phyloP scores from a whole-genome alignment of 2,329 filamentous ascomycete species.

The Colletotrichum sp. region DNA sequence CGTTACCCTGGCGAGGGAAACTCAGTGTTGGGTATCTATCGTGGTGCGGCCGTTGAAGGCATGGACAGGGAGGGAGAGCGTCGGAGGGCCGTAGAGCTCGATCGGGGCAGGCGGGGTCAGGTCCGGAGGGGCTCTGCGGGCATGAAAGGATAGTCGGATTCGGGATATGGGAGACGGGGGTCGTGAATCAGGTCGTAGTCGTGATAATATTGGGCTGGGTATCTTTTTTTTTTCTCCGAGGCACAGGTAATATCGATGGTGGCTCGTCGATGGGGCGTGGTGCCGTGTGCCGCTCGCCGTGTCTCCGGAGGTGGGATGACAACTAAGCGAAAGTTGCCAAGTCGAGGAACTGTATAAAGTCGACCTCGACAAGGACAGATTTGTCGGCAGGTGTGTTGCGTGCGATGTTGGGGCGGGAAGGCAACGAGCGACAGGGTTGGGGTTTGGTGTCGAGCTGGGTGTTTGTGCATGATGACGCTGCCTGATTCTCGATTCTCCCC shows the following conservation, averaged over 20 bases:
- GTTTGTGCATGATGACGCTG: slow-evolving; percentile 22
- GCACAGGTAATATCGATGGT: neutral
- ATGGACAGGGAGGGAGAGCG: slow-evolving; percentile 13
- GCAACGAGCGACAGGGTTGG: slow-evolving; percentile 6
- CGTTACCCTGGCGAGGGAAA: slow-evolving; percentile 70
- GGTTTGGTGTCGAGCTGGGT: neutral
- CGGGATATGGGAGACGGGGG: neutral
- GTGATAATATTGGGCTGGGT: neutral
- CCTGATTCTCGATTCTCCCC: slow-evolving; percentile 16
- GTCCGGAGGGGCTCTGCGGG: neutral
- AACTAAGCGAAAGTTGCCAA: neutral
- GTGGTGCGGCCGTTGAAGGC: neutral
- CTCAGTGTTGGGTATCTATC: neutral
- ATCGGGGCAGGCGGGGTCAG: neutral
- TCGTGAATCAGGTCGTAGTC: neutral
- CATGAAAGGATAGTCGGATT: neutral
- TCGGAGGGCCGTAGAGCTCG: neutral
- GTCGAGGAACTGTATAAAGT: neutral
- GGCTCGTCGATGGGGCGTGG: neutral
- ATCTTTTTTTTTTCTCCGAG: neutral
- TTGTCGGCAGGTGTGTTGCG: neutral
- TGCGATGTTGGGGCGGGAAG: neutral
- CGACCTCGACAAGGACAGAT: neutral
- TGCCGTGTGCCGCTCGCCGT: neutral
- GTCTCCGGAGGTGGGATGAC: neutral